Base-by-base conservation (phyloP, 164 flowering plant species). In the Aristolochia fimbriata region DNA sequence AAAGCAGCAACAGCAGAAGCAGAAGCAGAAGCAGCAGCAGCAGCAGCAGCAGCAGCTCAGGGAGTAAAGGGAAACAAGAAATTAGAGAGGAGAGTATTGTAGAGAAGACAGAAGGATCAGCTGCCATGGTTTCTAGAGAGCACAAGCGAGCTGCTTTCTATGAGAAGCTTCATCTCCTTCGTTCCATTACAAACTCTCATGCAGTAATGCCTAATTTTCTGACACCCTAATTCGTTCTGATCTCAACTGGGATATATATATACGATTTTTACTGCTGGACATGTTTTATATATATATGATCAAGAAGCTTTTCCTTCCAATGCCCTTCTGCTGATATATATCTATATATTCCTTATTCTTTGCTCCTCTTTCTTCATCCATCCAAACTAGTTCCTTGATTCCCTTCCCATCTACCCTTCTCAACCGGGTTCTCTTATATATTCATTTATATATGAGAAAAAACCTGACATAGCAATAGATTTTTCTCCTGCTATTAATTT, bases 111-210 rank as follows among this genome's bases (percentile, higher is more conserved):
- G 57, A 54, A 70, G n/a, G n/a, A n/a, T n/a, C n/a, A n/a, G 65
- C 62, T 57, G 55, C 15, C 64, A 86, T 86, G 94, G 90, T 83
- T 69, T 82, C 96, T 24, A 81, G 85, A 65, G 92, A 85, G 86
- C 81, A 79, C 63, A 83, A 79, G 77, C 83, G 75, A 75, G 83
- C 81, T 51, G 77, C 68, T 15, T 75, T 86, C 72, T 83, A 81
- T 79, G 96, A 91, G 80, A 86, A 91, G 82, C 83, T 91, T 63
- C 98, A 91, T 65, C 78, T 85, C 0, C 98, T 91, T 75, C 96
- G 98, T 49, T 86, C 98, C 24, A 70, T 86, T 64, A 86, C 94
- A 12, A 78, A 88, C 69, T 91, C 98, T 79, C 83, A 75, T 67
- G 89, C 97, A 65, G 97, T 62, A 62, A 62, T 82, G 24, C 51